Evolutionary conservation across 176 grass and related monocot genomes (phyloP).

Genomic region (Musa itinerans): DNA sequence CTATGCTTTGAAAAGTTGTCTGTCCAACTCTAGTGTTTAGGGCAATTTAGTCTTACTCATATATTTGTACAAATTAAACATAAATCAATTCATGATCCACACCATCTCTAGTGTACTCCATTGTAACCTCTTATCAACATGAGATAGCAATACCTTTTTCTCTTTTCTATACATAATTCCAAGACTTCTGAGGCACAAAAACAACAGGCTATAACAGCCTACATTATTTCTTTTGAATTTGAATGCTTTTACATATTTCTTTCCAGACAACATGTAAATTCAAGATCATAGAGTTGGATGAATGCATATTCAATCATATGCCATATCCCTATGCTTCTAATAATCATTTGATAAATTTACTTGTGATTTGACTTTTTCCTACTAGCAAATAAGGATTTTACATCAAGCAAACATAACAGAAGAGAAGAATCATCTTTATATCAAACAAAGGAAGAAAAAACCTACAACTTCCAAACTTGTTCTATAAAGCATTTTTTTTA

Average conservation of each 20-base stretch:
- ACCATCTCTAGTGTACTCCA: no score
- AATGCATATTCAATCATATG: not conserved
- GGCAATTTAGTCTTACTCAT: no score
- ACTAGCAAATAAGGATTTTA: not conserved
- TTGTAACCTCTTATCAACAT: no score
- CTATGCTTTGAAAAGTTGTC: no score
- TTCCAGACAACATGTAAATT: not conserved
- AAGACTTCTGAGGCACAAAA: no score
- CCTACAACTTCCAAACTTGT: not conserved
- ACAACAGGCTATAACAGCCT: no score
- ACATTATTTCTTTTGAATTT: not conserved
- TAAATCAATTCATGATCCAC: no score
- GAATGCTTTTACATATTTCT: not conserved
- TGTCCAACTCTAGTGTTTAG: no score
- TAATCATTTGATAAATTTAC: not conserved
- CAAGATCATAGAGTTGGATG: not conserved
- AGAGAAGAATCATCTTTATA: not conserved
- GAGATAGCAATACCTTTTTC: no score
- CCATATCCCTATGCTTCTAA: not conserved
- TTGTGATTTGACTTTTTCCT: not conserved
- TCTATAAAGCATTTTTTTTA: not conserved
- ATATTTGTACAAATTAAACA: no score
- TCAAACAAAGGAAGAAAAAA: not conserved
- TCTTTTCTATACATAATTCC: no score
- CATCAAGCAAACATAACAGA: not conserved